Conservation (phyloP, 1,139 yeast species). For the Lodderomyces metapsilosis region DNA sequence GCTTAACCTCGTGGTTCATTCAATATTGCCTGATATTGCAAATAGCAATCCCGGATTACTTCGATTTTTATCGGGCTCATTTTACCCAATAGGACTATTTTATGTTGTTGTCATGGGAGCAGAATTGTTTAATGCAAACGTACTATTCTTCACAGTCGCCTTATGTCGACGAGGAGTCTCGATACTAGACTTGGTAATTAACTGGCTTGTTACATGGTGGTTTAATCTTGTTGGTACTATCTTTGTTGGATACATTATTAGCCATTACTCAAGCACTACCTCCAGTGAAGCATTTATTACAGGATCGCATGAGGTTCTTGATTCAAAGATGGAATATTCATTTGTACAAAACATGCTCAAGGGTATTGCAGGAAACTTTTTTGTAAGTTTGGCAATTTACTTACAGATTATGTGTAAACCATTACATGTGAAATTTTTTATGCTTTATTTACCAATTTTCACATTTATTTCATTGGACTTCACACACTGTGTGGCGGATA, state of each 20-base stretch:
- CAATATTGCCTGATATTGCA: constrained; percentile 45
- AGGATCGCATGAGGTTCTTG: constrained; percentile 50
- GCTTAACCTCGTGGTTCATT: constrained; percentile 57
- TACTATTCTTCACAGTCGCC: constrained; percentile 67
- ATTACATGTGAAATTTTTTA: constrained; percentile 68
- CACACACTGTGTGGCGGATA: constrained; percentile 80
- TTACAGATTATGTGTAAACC: constrained; percentile 78
- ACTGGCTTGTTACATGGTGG: constrained; percentile 70
- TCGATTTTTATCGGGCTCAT: constrained; percentile 51
- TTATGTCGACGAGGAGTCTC: constrained; percentile 67
- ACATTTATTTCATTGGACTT: constrained; percentile 74
- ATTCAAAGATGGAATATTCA: constrained; percentile 42
- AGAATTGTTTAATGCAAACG: constrained; percentile 71
- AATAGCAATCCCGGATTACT: constrained; percentile 53
- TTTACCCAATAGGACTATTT: constrained; percentile 68
- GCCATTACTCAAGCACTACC: constrained; percentile 53
- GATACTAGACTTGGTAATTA: constrained; percentile 56
- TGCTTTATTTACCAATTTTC: constrained; percentile 66
- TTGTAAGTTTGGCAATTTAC: constrained; percentile 71
- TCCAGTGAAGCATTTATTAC: constrained; percentile 33
- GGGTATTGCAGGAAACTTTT: constrained; percentile 74
- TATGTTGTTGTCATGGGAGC: constrained; percentile 73
- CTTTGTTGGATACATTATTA: constrained; percentile 62
- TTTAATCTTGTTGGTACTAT: constrained; percentile 62
- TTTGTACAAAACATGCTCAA: constrained; percentile 62